Conservation (phyloP, 208 protist species). For the Trichomonas tenax region DNA sequence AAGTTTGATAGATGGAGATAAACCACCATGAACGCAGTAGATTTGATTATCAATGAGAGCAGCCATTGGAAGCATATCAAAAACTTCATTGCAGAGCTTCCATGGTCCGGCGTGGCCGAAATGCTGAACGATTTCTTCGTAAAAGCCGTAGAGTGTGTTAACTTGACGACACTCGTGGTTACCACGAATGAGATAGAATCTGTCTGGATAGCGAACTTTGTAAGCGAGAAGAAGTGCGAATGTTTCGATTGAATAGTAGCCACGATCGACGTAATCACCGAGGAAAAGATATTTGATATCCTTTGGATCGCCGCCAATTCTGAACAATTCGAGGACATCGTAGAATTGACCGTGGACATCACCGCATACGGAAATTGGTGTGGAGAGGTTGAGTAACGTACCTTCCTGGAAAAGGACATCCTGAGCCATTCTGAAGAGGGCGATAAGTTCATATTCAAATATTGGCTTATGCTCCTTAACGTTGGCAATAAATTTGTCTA, state of each 20-base stretch:
- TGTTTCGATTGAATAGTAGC: constrained; percentile 21
- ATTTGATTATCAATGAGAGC: constrained; percentile 53
- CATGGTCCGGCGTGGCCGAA: constrained; percentile 65
- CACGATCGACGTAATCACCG: constrained; percentile 21
- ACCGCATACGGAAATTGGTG: constrained; percentile 34
- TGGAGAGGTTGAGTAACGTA: constrained; percentile 27
- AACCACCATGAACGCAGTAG: constrained; percentile 71
- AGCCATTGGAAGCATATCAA: constrained; percentile 62
- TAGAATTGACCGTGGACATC: constrained; percentile 25
- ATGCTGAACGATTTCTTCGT: constrained; percentile 63
- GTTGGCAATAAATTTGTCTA: not conserved
- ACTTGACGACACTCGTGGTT: constrained; percentile 80
- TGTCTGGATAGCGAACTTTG: constrained; percentile 53
- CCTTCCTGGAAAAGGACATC: constrained; percentile 24
- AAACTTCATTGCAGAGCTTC: constrained; percentile 63
- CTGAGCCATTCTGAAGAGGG: not conserved
- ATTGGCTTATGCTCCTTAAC: not conserved
- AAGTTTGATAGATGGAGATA: constrained; percentile 50
- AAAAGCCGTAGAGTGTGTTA: constrained; percentile 73
- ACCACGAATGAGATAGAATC: constrained; percentile 66
- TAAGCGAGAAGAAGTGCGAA: constrained; percentile 16
- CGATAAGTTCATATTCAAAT: not conserved
- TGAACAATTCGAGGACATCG: not conserved
- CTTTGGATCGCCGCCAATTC: not conserved
- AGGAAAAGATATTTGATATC: constrained; percentile 19